Conservation (phyloP, 768 basidiomycete genomes). For the Tubosaeta brunneosetosa region DNA sequence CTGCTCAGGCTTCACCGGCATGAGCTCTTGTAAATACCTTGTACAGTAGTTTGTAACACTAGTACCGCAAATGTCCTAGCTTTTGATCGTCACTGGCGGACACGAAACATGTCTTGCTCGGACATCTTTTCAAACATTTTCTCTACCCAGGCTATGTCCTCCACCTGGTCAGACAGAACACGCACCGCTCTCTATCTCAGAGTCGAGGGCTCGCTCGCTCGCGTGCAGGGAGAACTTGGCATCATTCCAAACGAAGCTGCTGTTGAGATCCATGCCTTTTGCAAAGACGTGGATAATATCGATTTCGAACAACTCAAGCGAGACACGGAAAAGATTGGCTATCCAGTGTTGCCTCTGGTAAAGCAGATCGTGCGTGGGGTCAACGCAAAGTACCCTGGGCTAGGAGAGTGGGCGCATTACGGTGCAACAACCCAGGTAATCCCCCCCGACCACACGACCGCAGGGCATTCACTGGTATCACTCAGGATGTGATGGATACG, state of each 20-base stretch:
- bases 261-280: constrained; percentile 32
- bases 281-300: constrained; percentile 31
- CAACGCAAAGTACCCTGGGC: constrained; percentile 29
- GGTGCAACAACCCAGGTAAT: constrained; percentile 46
- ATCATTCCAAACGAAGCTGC: constrained; percentile 40
- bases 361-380: constrained; percentile 39
- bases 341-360: constrained; percentile 42
- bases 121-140: constrained; percentile 38
- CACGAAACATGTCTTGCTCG: neutral
- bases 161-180: constrained; percentile 38
- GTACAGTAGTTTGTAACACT: neutral
- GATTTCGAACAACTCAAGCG: constrained; percentile 36
- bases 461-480: neutral
- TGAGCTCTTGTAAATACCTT: neutral
- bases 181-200: constrained; percentile 24
- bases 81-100: too few relatives aligned
- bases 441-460: neutral
- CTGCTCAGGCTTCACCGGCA: neutral
- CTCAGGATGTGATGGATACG: constrained; percentile 47
- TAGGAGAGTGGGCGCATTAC: constrained; percentile 47
- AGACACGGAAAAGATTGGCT: constrained; percentile 41
- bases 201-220: constrained; percentile 33
- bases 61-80: too few relatives aligned
- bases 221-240: constrained; percentile 34
- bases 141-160: constrained; percentile 34